phyloP scores from a whole-genome alignment of 371 early-diverging fungal genomes.

The Lichtheimia corymbifera region DNA sequence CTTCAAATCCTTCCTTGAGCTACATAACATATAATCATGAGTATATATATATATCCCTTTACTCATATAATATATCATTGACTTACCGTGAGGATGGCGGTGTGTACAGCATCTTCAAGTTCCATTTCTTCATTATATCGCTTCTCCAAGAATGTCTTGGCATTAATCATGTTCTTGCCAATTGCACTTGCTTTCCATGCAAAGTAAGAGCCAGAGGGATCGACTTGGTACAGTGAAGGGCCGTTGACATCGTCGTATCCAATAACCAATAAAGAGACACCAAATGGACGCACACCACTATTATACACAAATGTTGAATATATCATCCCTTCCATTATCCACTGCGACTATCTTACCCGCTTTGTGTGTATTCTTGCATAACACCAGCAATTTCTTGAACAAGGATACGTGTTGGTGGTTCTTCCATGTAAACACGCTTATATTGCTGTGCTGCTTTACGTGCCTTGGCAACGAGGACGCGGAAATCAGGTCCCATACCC shows the following conservation, averaged over 20 bases:
- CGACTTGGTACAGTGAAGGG: slow-evolving; percentile 95
- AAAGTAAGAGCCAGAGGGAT: slow-evolving; percentile 98
- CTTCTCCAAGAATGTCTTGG: slow-evolving; percentile 98
- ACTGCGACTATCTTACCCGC: slow-evolving; percentile 68
- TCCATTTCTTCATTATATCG: slow-evolving; percentile 92
- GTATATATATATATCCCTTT: not conserved
- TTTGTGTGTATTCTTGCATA: slow-evolving; percentile 99
- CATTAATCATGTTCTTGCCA: slow-evolving; percentile 98
- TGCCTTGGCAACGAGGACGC: slow-evolving; percentile 93
- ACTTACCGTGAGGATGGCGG: slow-evolving; percentile 88
- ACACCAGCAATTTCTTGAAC: slow-evolving; percentile 96
- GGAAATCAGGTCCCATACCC: slow-evolving; percentile 98
- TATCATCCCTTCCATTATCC: not conserved
- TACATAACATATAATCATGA: slow-evolving; percentile 14
- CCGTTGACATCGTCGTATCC: slow-evolving; percentile 91
- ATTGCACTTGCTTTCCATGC: slow-evolving; percentile 99
- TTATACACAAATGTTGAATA: not conserved
- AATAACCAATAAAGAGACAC: slow-evolving; percentile 96
- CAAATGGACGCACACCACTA: slow-evolving; percentile 99
- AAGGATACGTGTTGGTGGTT: slow-evolving; percentile 91
- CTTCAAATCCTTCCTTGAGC: slow-evolving; percentile 97
- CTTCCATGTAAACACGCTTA: slow-evolving; percentile 90
- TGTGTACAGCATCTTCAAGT: slow-evolving; percentile 98
- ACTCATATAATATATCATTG: not conserved
- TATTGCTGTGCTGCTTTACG: slow-evolving; percentile 96